Evolutionary conservation across 2,329 filamentous ascomycete species (phyloP).

Genomic region (Alternaria postmessia): DNA sequence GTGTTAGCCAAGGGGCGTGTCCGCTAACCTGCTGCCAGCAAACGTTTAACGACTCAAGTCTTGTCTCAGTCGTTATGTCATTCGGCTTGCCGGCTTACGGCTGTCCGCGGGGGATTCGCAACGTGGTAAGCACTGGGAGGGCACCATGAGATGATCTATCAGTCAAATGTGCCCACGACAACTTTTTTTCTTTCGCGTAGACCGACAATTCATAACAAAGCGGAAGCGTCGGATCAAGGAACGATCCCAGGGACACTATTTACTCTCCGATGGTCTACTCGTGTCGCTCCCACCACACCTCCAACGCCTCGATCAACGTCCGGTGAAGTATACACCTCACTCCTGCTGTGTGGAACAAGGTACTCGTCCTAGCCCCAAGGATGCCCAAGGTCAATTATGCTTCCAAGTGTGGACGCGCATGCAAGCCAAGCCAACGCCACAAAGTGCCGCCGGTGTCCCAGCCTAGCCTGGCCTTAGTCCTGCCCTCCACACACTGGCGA

Average conservation of each 20-base stretch:
- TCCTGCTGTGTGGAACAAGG: slow-evolving; percentile 19
- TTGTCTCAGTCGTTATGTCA: slow-evolving; percentile 32
- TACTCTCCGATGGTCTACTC: background rate
- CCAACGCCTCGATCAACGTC: slow-evolving; percentile 3
- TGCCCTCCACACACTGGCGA: slow-evolving; percentile 13
- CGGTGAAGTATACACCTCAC: slow-evolving; percentile 8
- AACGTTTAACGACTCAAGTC: slow-evolving; percentile 31
- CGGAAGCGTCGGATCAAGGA: slow-evolving; percentile 19
- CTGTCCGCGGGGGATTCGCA: slow-evolving; percentile 7
- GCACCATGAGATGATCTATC: background rate
- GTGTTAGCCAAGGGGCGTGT: slow-evolving; percentile 18
- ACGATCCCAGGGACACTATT: background rate
- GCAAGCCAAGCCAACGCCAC: slow-evolving; percentile 16
- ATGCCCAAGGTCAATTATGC: slow-evolving; percentile 2
- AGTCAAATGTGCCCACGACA: background rate
- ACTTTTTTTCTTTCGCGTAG: background rate
- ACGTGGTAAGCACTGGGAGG: background rate
- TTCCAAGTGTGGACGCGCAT: slow-evolving; percentile 19
- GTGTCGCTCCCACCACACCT: background rate
- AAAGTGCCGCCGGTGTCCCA: slow-evolving; percentile 2
- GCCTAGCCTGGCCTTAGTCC: slow-evolving; percentile 7
- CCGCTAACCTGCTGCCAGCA: slow-evolving; percentile 31
- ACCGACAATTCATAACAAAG: background rate
- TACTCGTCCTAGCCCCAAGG: slow-evolving; percentile 14
- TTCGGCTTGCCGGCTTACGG: slow-evolving; percentile 5